phyloP scores from a whole-genome alignment of 768 basidiomycete genomes.

The Saitozyma sp. region DNA sequence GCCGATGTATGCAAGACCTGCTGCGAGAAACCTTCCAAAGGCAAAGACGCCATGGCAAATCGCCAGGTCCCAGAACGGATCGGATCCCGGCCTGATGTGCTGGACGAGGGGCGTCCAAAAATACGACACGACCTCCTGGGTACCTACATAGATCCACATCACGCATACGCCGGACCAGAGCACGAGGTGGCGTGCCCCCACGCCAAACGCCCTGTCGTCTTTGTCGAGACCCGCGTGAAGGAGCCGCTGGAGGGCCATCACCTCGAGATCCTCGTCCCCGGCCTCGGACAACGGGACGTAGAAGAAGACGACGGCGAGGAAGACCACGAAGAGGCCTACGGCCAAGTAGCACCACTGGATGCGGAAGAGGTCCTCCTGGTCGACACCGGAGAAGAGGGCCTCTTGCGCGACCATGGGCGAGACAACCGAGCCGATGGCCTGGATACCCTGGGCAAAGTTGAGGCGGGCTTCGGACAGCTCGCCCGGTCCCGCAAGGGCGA shows the following conservation, averaged over 20 bases:
- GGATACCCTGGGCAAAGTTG: constrained; percentile 45
- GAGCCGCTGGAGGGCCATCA: constrained; percentile 17
- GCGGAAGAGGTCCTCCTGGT: constrained; percentile 23
- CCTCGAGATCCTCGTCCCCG: constrained; percentile 34
- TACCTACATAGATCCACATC: constrained; percentile 36
- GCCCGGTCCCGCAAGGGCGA: constrained; percentile 45
- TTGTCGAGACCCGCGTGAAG: constrained; percentile 17
- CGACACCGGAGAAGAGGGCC: constrained; percentile 27
- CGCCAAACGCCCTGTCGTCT: constrained; percentile 11
- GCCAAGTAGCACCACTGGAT: constrained; percentile 48
- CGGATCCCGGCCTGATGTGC: constrained; percentile 17
- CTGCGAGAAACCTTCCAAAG: constrained; percentile 32
- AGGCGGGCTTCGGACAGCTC: constrained; percentile 39
- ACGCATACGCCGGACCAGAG: constrained; percentile 21
- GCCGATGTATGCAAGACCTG: constrained; percentile 29
- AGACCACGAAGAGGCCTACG: constrained; percentile 37
- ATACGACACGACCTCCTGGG: constrained; percentile 34
- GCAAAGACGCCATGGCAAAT: constrained; percentile 35
- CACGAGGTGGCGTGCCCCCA: constrained; percentile 17
- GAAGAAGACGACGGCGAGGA: constrained; percentile 41
- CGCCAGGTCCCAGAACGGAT: constrained; percentile 20
- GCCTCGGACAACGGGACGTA: constrained; percentile 42
- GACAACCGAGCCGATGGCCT: constrained; percentile 32
- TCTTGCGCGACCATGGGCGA: constrained; percentile 34
- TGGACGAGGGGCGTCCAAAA: constrained; percentile 18